Base-by-base conservation (phyloP, 768 basidiomycete species). In the Rickenella mellea region DNA sequence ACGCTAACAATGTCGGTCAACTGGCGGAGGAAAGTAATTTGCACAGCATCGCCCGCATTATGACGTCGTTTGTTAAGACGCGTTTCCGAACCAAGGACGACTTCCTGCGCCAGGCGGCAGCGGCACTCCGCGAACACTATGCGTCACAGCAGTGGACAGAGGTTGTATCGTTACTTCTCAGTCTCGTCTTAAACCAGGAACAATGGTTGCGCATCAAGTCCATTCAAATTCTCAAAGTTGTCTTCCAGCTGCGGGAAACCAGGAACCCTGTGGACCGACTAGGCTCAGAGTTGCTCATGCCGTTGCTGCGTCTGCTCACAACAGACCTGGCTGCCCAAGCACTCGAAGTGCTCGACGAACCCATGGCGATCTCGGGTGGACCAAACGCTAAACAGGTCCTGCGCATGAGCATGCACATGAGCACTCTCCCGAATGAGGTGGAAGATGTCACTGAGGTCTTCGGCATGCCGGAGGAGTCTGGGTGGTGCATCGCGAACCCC, bases 51-150 rank as follows among this genome's bases (percentile, higher is more conserved):
- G 71, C 78, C 41, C 81, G 86, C 37, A 85, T 97, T 54, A 86
- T 94, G 83, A 80, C 71, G 4, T 91, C 88, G 3, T 93, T 93
- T 51, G 77, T 85, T 42, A 88, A 88, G 60, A 69, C 71, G 17
- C 82, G 86, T 39, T 96, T 97, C 69, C 72, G 92, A 37, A 90
- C 90, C 2, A 82, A 82, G 53, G 92, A 97, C 40, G 92, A 96
- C 61, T 94, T 94, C 64, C 72, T 94, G 45, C 79, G 89, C 4
- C 90, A 96, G 55, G 90, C 88, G 0, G 80, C 90, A 17, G 70
- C 78, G 2, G 82, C 85, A 51, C 70, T 97, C 27, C 78, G 90
- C 17, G 92, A 96, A 55, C 80, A 88, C 59, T 91, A 89, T 54
- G 77, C 78, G 0, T 67, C 67, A 3, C 73, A 85, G 39, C 67